A percentile compares a stretch with the other conserved stretches of the same genome.
These are phyloP conservation scores for Arachis hypogaea DNA, from an alignment of 306 rosid species.

Conservation along the genomic window DNA sequence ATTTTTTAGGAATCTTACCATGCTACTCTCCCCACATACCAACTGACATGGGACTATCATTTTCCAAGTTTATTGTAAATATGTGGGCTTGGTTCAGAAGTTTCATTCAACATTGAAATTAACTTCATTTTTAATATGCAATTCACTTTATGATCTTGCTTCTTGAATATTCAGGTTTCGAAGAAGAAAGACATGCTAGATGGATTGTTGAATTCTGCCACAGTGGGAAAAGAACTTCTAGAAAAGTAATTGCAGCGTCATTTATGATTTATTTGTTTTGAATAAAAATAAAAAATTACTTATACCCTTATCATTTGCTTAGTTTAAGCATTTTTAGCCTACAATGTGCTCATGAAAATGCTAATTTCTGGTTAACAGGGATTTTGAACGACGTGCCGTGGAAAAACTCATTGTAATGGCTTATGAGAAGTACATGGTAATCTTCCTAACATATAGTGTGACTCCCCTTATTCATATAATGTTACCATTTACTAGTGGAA, in stretches of 20 bases:
- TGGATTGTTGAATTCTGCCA: slow-evolving; percentile 62
- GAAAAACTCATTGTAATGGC: slow-evolving; percentile 84
- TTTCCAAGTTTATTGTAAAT: slow-evolving; percentile 8
- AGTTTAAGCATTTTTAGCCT: slow-evolving; percentile 34
- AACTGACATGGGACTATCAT: neutral
- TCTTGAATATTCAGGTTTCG: slow-evolving; percentile 57
- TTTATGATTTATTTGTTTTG: slow-evolving; percentile 14
- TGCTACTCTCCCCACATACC: neutral
- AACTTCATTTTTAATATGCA: slow-evolving; percentile 5
- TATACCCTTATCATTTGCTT: slow-evolving; percentile 32
- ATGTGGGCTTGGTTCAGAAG: slow-evolving; percentile 17
- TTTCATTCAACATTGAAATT: slow-evolving; percentile 23
- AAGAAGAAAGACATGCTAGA: slow-evolving; percentile 71
- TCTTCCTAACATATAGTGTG: slow-evolving; percentile 30
- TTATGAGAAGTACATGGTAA: slow-evolving; percentile 87
- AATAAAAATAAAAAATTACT: no score
- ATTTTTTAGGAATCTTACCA: neutral
- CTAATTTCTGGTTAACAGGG: slow-evolving; percentile 58
- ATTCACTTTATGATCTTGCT: slow-evolving; percentile 36
- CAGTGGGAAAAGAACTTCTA: slow-evolving; percentile 60
- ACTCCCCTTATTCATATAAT: neutral
- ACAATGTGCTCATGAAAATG: slow-evolving; percentile 28
- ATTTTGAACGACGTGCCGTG: slow-evolving; percentile 77
- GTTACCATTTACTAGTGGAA: slow-evolving; percentile 9
- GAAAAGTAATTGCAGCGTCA: slow-evolving; percentile 62